Evolutionary conservation across 2,329 filamentous ascomycete species (phyloP).

Genomic region (Calonectria montana): DNA sequence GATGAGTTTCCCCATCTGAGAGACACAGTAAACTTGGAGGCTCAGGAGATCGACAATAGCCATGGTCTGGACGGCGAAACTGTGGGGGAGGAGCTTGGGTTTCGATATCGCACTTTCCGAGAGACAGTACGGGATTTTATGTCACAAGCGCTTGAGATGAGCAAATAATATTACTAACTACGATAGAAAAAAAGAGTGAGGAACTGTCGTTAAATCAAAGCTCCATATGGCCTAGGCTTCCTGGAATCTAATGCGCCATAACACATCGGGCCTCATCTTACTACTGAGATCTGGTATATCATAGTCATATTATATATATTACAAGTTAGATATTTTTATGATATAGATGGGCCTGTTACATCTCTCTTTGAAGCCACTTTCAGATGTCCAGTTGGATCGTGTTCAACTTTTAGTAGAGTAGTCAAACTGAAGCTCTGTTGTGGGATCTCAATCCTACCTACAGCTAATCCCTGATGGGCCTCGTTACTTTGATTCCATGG

Average conservation of each 20-base stretch:
- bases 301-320: neutral
- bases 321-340: neutral
- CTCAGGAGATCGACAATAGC: neutral
- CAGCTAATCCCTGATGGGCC: neutral
- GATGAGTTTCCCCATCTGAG: neutral
- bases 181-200: neutral
- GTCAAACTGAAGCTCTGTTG: neutral
- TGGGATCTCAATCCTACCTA: neutral
- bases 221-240: too few species aligned
- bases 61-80: neutral
- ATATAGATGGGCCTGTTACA: neutral
- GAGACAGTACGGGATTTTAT: neutral
- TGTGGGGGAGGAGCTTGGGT: neutral
- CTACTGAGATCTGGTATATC: neutral
- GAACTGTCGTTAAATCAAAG: too few species aligned
- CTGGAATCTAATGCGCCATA: neutral
- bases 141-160: neutral
- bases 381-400: neutral
- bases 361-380: neutral
- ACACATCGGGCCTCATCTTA: neutral
- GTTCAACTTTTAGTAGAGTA: neutral
- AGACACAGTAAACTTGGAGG: neutral
- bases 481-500: neutral
- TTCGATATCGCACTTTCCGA: neutral
- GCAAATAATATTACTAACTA: neutral